Base-by-base conservation (phyloP, 768 basidiomycete species). In the Amanita muscaria region DNA sequence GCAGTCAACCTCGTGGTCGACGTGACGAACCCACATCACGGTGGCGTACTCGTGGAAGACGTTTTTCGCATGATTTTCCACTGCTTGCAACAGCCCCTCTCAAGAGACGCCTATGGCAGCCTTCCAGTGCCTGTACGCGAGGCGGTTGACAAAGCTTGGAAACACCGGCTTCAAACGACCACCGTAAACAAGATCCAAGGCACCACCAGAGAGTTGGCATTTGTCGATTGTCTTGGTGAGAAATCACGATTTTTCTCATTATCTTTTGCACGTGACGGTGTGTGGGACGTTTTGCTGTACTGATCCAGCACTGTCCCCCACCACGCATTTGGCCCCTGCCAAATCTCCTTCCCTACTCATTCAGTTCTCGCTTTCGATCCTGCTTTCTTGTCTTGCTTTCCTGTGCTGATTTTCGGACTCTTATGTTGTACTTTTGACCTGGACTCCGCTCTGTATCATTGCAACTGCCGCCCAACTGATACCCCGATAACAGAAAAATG, bases 201-300 rank as follows among this genome's bases (percentile, higher is more conserved):
- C 44, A 37, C 30, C 24, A 38, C 37, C 44, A 25, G 38, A 38
- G 35, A 25, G 18, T n/a, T 45, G 27, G 27, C 44, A 23, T 38
- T 46, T 37, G 44, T 46, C 14, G 44, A 46, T 39, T 46, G 44
- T 39, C 44, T 46, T 35, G 44, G 44, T 46, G 37, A 46, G 44
- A 39, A 32, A 29, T 16, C 34, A 9, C 29, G 15, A 16, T 46
- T 46, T n/a, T 31, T 30, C 36, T 27, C 36, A 18, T 21, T 46
- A 16, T 14, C 19, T 14, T 24, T 11, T 23, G 11, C 36, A 14
- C 36, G 27, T 12, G 36, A 39, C 5, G 21, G 24, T 15, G 18
- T 46, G 11, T 39, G 27, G 36, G 36, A 46, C 12, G 44, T 46
- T 19, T 10, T 46, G 29, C 21, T 46, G 14, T 16, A 31, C 21